Evolutionary conservation across 2,329 filamentous ascomycete genomes (phyloP), one percentile per base, ranked within the genome.

Genomic region (Tolypocladium nubicola): DNA sequence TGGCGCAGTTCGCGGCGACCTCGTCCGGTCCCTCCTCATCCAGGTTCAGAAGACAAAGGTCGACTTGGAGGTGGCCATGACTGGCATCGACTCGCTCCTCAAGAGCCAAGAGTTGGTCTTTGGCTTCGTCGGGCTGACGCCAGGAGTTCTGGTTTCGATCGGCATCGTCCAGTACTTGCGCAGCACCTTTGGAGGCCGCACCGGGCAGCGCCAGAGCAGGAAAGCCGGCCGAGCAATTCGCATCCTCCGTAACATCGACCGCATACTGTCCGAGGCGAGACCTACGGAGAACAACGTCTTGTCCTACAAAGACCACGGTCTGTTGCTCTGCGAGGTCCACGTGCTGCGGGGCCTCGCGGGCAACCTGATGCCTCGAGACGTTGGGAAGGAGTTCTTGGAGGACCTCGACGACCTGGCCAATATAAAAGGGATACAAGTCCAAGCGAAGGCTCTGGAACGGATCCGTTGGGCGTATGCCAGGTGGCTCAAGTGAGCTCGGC

Each of bases 41-140:
- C 94, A 99, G 69, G 87, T 99, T 41, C 94, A 99, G 68, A 99
- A 99, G 79, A 97, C 94, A 26, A 99, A 99, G 76, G 94, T 99
- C 10, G 94, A 99, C 67, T 85, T 99, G 14, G 94, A 99, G 71
- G 86, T 97, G 60, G 94, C 94, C 16, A 92, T 99, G 75, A 90
- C 89, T 59, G 94, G 94, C 21, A 99, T 99, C 62, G 93, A 99
- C 76, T 85, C 90, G 39, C 81, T 99, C 38, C 80, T 99, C 58
- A 96, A 94, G 75, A 97, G 92, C 67, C 94, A 99, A 69, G 93
- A 99, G 69, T 81, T 99, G 53, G 89, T 99, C 30, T 99, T 99
- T 74, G 94, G 90, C n/a, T 96, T 99, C 67, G 87, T 99, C 41
- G 92, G 92, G 7, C 77, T 99, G 33, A 97, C 94, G 0, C 94